Percentiles rank a stretch among this genome's conserved stretches.
Evolutionary conservation across 2,329 filamentous ascomycete species (phyloP).

Genomic region (Tolypocladium pustulatum): DNA sequence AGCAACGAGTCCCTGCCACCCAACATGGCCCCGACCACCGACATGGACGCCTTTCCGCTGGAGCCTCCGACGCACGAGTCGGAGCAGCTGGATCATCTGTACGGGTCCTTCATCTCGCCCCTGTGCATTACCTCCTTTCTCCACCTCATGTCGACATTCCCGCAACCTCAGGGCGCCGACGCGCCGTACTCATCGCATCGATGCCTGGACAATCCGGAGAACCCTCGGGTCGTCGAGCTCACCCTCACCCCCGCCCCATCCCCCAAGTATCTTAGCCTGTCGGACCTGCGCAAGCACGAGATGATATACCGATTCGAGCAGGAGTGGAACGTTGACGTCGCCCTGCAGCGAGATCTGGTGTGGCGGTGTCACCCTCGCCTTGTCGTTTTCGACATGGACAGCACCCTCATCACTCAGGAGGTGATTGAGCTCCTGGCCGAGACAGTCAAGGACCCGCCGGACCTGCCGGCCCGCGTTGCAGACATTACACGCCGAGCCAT

Average conservation of each 20-base stretch:
- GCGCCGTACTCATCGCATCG: constrained; percentile 51
- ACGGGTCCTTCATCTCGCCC: constrained; percentile 55
- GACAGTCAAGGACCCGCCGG: constrained; percentile 55
- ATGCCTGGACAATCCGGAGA: constrained; percentile 49
- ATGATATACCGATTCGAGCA: constrained; percentile 75
- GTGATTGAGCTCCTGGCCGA: constrained; percentile 93
- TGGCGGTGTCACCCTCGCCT: constrained; percentile 74
- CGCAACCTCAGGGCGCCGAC: constrained; percentile 37
- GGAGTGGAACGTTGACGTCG: constrained; percentile 81
- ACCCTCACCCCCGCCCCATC: constrained; percentile 50
- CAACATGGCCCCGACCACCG: constrained; percentile 49
- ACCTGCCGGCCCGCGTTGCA: constrained; percentile 72
- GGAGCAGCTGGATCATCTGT: constrained; percentile 53
- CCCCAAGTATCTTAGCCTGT: constrained; percentile 52
- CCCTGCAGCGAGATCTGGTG: constrained; percentile 62
- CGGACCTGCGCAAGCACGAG: constrained; percentile 69
- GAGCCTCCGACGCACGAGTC: constrained; percentile 44
- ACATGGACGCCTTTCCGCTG: constrained; percentile 47
- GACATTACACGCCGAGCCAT: constrained; percentile 89
- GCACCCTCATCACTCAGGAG: constrained; percentile 92
- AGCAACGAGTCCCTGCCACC: constrained; percentile 29
- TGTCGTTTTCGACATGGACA: constrained; percentile 98
- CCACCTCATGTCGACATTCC: constrained; percentile 54
- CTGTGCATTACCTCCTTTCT: constrained; percentile 57
- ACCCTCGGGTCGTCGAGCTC: constrained; percentile 56